These are phyloP conservation scores for Tetrahymena borealis DNA, from an alignment of 73 alveolate genomes.

Conservation along the genomic window DNA sequence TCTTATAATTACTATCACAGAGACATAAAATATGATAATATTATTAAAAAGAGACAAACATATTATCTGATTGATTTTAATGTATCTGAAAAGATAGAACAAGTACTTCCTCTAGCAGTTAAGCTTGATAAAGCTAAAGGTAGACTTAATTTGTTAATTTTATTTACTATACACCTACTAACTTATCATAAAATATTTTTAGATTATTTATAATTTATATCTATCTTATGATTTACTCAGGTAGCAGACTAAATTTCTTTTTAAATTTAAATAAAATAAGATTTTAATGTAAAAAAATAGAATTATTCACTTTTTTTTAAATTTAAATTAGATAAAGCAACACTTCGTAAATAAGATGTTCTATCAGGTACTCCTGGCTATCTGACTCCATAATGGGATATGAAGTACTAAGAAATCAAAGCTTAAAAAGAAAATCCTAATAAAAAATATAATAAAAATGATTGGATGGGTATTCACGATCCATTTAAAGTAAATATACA, in stretches of 20 bases:
- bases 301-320: not conserved
- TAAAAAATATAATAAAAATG: not conserved
- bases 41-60: not conserved
- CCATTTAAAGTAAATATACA: not conserved
- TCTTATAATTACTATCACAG: not conserved
- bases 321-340: not conserved
- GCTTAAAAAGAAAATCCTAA: not conserved
- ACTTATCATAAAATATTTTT: no score
- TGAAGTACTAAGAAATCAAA: not conserved
- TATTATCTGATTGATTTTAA: not conserved
- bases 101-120: not conserved
- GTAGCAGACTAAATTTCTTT: not conserved
- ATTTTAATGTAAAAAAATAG: not conserved
- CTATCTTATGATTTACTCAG: not conserved
- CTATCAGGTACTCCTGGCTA: not conserved
- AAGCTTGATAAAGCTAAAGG: not conserved
- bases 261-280: not conserved
- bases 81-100: not conserved
- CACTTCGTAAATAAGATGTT: not conserved
- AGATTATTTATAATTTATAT: not conserved
- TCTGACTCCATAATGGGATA: not conserved
- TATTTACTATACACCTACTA: no score
- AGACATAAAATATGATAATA: not conserved
- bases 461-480: not conserved
- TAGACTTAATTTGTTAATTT: no score